Conservation (phyloP, 1,284 basidiomycete genomes). For the Sanguinoderma infundibulare region DNA sequence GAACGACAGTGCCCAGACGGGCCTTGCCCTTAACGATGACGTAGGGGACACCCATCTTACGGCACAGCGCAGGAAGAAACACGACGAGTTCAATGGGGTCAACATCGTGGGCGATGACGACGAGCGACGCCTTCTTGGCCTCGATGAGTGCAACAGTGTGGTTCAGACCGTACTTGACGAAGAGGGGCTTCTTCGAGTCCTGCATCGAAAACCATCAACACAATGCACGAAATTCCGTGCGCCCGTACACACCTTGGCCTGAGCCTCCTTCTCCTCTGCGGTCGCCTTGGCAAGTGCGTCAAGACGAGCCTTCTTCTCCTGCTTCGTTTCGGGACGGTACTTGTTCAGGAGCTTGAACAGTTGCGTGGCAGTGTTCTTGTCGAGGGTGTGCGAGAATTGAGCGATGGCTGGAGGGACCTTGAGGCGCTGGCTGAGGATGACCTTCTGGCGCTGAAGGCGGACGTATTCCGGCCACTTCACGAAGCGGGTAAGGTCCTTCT, state of each 20-base stretch:
- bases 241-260: constrained; percentile 53
- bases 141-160: constrained; percentile 95
- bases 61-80: constrained; percentile 97
- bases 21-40: constrained; percentile 99
- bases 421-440: constrained; percentile 97
- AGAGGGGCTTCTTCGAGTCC: constrained; percentile 92
- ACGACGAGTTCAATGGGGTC: constrained; percentile 99
- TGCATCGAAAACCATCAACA: constrained; percentile 34
- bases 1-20: constrained; percentile 94
- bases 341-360: constrained; percentile 99
- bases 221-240: background rate
- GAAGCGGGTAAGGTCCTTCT: constrained; percentile 94
- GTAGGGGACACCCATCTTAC: constrained; percentile 99
- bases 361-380: constrained; percentile 99
- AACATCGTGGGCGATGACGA: constrained; percentile 97
- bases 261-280: constrained; percentile 79
- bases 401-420: constrained; percentile 99
- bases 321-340: constrained; percentile 92
- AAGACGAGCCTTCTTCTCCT: constrained; percentile 98
- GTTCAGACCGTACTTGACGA: constrained; percentile 97
- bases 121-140: constrained; percentile 97
- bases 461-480: constrained; percentile 99
- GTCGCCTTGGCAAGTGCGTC: constrained; percentile 75
- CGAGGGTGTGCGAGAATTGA: constrained; percentile 97
- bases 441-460: constrained; percentile 97